Conservation (phyloP, 495 filamentous ascomycete species). For the Penicillium verhagenii region DNA sequence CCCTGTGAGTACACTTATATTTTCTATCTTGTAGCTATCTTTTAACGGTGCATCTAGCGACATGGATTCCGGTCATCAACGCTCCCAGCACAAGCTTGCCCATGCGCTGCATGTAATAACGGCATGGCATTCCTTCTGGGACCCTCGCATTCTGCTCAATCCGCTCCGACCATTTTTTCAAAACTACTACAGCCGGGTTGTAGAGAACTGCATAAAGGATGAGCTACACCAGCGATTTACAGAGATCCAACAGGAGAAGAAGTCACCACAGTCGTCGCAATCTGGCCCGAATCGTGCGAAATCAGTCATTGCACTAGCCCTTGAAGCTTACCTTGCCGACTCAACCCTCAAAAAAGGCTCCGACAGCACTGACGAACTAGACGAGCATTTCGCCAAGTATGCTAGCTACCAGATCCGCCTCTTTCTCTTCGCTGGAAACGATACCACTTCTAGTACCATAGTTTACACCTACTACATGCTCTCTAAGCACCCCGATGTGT, state of each 20-base stretch:
- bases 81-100: neutral
- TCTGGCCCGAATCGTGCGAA: neutral
- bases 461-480: constrained; percentile 45
- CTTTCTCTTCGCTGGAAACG: neutral
- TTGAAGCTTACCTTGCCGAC: neutral
- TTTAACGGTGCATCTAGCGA: too few relatives aligned
- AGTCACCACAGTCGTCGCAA: neutral
- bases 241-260: neutral
- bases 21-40: too few relatives aligned
- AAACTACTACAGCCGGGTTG: neutral
- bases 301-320: neutral
- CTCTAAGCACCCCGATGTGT: constrained; percentile 37
- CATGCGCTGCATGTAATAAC: neutral
- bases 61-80: neutral
- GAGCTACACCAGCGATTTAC: neutral
- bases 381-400: constrained; percentile 1
- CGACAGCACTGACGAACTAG: neutral
- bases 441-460: constrained; percentile 33
- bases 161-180: neutral
- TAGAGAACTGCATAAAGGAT: neutral
- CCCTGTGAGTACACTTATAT: neutral
- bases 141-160: neutral
- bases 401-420: neutral
- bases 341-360: neutral
- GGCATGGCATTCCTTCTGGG: constrained; percentile 3